phyloP scores from a whole-genome alignment of 1,139 yeast species.

The Blastobotrys indianensis region DNA sequence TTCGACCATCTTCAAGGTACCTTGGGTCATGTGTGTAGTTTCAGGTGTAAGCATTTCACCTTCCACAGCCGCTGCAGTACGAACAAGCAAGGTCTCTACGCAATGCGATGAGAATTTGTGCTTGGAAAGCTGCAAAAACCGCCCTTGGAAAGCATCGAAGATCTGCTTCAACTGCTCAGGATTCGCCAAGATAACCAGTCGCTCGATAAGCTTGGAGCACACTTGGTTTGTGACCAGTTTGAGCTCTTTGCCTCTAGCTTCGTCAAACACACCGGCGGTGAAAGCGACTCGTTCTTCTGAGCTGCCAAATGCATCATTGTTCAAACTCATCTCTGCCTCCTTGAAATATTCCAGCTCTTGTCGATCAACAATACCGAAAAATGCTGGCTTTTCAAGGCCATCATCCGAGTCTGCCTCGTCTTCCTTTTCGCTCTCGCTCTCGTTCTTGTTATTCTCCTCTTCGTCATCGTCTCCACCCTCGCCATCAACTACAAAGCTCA shows the following conservation, averaged over 20 bases:
- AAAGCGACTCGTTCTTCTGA: constrained; percentile 71
- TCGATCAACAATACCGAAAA: constrained; percentile 81
- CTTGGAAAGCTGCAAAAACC: constrained; percentile 67
- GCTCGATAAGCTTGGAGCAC: constrained; percentile 86
- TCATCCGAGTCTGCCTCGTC: background rate
- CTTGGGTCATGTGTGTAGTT: constrained; percentile 46
- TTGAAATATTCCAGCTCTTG: constrained; percentile 85
- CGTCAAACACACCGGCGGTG: constrained; percentile 73
- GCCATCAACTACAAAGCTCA: background rate
- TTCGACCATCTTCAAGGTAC: constrained; percentile 57
- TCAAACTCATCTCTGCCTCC: constrained; percentile 81
- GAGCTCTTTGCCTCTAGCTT: constrained; percentile 82
- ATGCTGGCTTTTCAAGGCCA: constrained; percentile 32
- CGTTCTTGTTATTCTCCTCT: constrained; percentile 1
- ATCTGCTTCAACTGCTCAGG: constrained; percentile 58
- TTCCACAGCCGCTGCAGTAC: constrained; percentile 72
- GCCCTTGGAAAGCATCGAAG: constrained; percentile 62
- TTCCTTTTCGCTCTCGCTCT: constrained; percentile 10
- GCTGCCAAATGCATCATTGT: constrained; percentile 70
- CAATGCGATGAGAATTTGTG: constrained; percentile 95
- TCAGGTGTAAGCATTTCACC: constrained; percentile 46
- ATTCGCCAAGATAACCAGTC: constrained; percentile 64
- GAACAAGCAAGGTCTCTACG: constrained; percentile 73
- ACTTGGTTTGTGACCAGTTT: constrained; percentile 91
- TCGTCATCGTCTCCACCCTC: constrained; percentile 5